Base-by-base conservation (phyloP, 495 filamentous ascomycete genomes). In the Hypoxylon trugodes region DNA sequence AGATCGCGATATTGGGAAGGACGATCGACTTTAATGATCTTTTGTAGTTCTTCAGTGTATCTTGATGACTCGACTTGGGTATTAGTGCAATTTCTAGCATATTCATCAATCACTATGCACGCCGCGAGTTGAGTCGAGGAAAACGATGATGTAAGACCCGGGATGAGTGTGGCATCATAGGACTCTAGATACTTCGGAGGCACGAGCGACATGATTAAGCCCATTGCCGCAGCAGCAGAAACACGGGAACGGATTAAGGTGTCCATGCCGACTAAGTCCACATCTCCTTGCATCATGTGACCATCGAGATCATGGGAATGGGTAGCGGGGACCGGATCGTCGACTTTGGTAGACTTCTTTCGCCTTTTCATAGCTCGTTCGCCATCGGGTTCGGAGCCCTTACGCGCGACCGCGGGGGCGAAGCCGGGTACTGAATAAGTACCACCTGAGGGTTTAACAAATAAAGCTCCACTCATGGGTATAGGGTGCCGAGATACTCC, bases 221-320 rank as follows among this genome's bases (percentile, higher is more conserved):
- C 95, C 64, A 97, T 84, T 10, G 95, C 96, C 69, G 82, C 84
- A 15, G 93, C 90, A 5, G 93, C 91, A 68, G 86, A 89, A 32
- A 96, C 88, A 72, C 93, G 92, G 5, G 93, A 96, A 64, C 93
- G 85, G 51, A 97, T 82, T 67, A 98, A 84, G 3, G 87, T 88
- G 52, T 98, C 96, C 45, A 88, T 80, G 40, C 96, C 93, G 22
- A 98, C 93, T 36, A 98, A 79, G 65, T 98, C 95, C 49, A 97
- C 88, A 69, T 98, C 95, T 37, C 95, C 95, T 68, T 92, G 90
- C 76, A 98, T 91, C 91, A 98, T 97, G 68, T 96, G 92, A 13
- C 92, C 95, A 70, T 98, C 95, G 30, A 98, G 91, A 72, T 98
- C 96, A 74, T 98, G 96, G 3, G 87, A 82, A 10, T 88, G 87